Percentiles rank a stretch among this genome's conserved stretches.
These are phyloP conservation scores for Schrenkiella parvula DNA, from an alignment of 345 rosid genomes.

Conservation along the genomic window DNA sequence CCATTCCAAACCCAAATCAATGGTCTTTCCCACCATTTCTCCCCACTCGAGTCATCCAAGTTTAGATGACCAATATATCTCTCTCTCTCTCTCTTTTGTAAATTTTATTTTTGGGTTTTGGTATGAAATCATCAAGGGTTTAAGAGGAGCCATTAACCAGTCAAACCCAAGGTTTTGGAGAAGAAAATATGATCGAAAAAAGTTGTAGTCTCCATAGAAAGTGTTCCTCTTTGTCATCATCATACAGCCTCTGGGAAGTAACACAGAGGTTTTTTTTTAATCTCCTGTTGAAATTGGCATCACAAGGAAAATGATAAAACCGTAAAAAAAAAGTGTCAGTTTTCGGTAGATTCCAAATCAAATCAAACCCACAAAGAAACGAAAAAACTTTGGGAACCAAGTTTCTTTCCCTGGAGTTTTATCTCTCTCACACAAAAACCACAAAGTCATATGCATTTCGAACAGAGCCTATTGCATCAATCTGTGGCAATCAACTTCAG, in stretches of 20 bases:
- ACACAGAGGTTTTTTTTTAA: not conserved
- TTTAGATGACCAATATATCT: not conserved
- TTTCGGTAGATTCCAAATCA: constrained; percentile 30
- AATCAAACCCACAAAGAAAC: not conserved
- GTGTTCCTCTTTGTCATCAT: constrained; percentile 37
- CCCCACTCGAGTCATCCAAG: not conserved
- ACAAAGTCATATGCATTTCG: constrained; percentile 15
- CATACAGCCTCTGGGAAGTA: constrained; percentile 35
- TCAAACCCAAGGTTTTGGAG: constrained; percentile 13
- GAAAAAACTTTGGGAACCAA: constrained; percentile 20
- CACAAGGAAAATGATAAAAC: constrained; percentile 37
- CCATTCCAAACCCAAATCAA: not conserved
- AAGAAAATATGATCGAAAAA: not conserved
- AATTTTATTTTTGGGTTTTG: not conserved
- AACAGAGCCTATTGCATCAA: not conserved
- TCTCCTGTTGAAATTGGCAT: constrained; percentile 53
- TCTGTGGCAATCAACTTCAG: constrained; percentile 11
- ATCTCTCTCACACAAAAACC: not conserved
- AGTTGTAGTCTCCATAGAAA: constrained; percentile 32
- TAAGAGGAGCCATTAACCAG: not conserved
- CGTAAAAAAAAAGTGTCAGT: constrained; percentile 53
- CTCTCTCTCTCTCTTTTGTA: not conserved
- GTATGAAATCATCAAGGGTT: constrained; percentile 3
- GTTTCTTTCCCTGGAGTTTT: not conserved
- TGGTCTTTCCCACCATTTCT: not conserved